Percentiles rank a stretch among this genome's conserved stretches.
phyloP scores from a whole-genome alignment of 2,329 filamentous ascomycete species.

The Trichoderma harzianum region DNA sequence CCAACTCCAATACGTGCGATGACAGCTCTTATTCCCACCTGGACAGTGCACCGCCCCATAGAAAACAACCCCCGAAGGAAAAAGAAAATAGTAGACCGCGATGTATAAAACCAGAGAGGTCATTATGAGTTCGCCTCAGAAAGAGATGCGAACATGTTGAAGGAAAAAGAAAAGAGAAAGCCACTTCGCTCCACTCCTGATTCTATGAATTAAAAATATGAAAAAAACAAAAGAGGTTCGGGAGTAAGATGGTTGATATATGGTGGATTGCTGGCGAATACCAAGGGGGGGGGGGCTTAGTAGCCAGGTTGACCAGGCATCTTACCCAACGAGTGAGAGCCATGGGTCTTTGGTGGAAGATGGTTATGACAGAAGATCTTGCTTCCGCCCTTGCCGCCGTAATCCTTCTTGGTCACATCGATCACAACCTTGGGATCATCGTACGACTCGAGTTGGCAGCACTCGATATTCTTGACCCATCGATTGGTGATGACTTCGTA shows the following conservation, averaged over 20 bases:
- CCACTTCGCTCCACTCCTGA: background rate
- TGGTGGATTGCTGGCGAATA: background rate
- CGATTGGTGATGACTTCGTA: slow-evolving; percentile 64
- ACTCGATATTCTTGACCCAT: slow-evolving; percentile 73
- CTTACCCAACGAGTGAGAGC: slow-evolving; percentile 49
- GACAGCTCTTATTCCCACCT: background rate
- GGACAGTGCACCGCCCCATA: background rate
- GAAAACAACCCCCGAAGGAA: background rate
- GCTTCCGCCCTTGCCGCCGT: slow-evolving; percentile 38
- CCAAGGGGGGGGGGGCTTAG: slow-evolving; percentile 27
- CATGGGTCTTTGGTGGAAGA: slow-evolving; percentile 46
- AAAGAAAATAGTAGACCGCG: background rate
- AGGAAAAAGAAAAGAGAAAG: background rate
- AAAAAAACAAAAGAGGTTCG: background rate
- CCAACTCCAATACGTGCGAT: background rate
- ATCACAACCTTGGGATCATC: slow-evolving; percentile 61
- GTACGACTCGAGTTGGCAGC: slow-evolving; percentile 71
- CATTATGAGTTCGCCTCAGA: too few relatives aligned
- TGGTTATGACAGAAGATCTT: slow-evolving; percentile 60
- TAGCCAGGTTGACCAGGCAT: slow-evolving; percentile 57
- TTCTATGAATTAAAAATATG: background rate
- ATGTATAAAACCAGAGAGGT: background rate
- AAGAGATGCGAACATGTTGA: background rate
- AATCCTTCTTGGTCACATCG: slow-evolving; percentile 57
- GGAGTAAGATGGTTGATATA: background rate